A percentile compares a stretch with the other conserved stretches of the same genome.
phyloP scores from a whole-genome alignment of 352 stramenopile genomes.

The Globisporangium solare region DNA sequence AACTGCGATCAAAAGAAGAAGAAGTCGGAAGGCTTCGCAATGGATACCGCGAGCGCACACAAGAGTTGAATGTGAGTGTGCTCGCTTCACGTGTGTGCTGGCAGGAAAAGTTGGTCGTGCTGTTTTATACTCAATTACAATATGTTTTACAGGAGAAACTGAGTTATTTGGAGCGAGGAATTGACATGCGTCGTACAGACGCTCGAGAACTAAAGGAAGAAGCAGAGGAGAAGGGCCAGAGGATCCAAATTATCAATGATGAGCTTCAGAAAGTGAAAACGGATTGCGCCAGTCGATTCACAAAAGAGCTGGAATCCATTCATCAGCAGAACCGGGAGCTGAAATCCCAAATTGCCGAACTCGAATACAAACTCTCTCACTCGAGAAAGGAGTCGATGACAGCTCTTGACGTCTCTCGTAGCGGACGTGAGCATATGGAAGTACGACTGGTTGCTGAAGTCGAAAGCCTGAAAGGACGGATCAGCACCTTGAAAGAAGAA shows the following conservation, averaged over 20 bases:
- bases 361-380: slow-evolving; percentile 47
- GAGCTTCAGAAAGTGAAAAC: slow-evolving; percentile 74
- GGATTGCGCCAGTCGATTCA: slow-evolving; percentile 47
- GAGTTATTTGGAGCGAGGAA: slow-evolving; percentile 38
- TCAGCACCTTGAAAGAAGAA: slow-evolving; percentile 60
- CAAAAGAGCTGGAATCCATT: slow-evolving; percentile 43
- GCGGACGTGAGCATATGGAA: slow-evolving; percentile 49
- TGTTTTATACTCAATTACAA: neutral
- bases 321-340: slow-evolving; percentile 62
- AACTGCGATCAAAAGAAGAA: slow-evolving; percentile 45
- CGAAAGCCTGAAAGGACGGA: slow-evolving; percentile 47
- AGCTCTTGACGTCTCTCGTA: slow-evolving; percentile 27
- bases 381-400: slow-evolving; percentile 35
- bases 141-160: slow-evolving; percentile 26
- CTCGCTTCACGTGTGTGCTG: neutral
- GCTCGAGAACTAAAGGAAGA: slow-evolving; percentile 55
- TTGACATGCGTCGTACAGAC: slow-evolving; percentile 54
- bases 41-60: slow-evolving; percentile 45
- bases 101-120: neutral
- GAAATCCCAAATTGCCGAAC: slow-evolving; percentile 38
- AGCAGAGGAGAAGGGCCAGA: slow-evolving; percentile 57
- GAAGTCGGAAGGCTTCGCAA: slow-evolving; percentile 39
- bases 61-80: slow-evolving; percentile 48
- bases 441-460: slow-evolving; percentile 52
- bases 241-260: slow-evolving; percentile 62